Evolutionary conservation across 2,329 filamentous ascomycete genomes (phyloP), one percentile per base, ranked within the genome.

Genomic region (Botrytis galanthina): DNA sequence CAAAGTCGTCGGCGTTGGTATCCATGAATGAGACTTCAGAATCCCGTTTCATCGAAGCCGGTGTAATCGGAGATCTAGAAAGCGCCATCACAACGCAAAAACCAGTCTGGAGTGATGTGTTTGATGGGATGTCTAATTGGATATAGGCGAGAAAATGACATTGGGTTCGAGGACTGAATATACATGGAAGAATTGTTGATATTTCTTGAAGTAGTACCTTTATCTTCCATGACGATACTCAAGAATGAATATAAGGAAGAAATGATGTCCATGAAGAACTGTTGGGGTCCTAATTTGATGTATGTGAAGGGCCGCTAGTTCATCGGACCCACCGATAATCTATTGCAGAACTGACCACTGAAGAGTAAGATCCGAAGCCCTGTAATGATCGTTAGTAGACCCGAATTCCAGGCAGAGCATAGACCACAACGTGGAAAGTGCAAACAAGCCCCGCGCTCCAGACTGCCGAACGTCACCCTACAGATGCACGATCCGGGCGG

Each of bases 251-350:
- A 72, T 32, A 72, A 48, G 46, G 29, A 51, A 72, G 64, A 74
- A 44, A 35, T 22, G 46, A 71, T 48, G 67, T 67, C 66, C 62
- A 75, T 71, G 39, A 51, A 71, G 71, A 74, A 66, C 44, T 26
- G 64, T 73, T 61, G 69, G 75, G 73, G 54, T 64, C 48, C 42
- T 26, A 57, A 57, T 63, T 54, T 76, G 72, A 72, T 54, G 75
- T 59, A 73, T 72, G 32, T 54, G 48, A 62, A 29, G 35, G 32
- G 44, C 74, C 71, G 57, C 73, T 76, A 72, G 73, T 54, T 69
- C 74, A 67, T 78, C 76, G 77, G 77, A 73, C 59, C 71, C 70
- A 63, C 77, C 77, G 77, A 77, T 63, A 71, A 63, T 71, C 39
- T 57, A 73, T 39, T 73, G 72, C 72, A 71, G 73, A 72, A 60